Percentiles rank a stretch among this genome's conserved stretches.
These are phyloP conservation scores for Phytophthora sp. DNA, from an alignment of 352 stramenopile species.

Conservation along the genomic window DNA sequence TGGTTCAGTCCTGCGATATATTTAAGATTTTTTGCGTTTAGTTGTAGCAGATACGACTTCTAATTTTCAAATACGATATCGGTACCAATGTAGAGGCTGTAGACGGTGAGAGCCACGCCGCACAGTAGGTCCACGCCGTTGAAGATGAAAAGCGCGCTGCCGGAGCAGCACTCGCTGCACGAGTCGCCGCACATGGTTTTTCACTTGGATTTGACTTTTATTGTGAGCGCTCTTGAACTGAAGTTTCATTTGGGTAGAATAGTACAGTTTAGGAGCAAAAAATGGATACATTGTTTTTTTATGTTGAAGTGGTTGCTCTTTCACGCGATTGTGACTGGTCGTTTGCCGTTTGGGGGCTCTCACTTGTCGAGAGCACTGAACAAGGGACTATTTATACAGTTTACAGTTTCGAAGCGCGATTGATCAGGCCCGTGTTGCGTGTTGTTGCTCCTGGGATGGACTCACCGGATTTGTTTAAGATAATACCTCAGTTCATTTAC, in stretches of 20 bases:
- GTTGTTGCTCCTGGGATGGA: neutral
- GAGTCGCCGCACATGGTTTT: slow-evolving; percentile 42
- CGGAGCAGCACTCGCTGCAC: slow-evolving; percentile 56
- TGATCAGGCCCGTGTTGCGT: neutral
- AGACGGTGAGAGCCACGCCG: slow-evolving; percentile 60
- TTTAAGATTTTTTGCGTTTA: too few species aligned
- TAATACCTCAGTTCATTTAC: too few species aligned
- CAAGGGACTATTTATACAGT: slow-evolving; percentile 1
- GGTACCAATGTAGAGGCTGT: slow-evolving; percentile 66
- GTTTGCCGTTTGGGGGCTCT: too few species aligned
- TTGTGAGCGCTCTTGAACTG: neutral
- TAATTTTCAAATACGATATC: too few species aligned
- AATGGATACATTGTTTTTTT: slow-evolving; percentile 13
- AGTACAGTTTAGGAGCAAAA: slow-evolving; percentile 5
- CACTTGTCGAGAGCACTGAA: too few species aligned
- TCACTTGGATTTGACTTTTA: neutral
- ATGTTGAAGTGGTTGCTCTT: slow-evolving; percentile 13
- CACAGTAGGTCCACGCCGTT: slow-evolving; percentile 74
- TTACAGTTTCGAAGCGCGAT: slow-evolving; percentile 11
- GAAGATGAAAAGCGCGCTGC: slow-evolving; percentile 72
- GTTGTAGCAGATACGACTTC: too few species aligned
- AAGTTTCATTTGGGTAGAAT: neutral
- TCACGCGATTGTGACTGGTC: too few species aligned
- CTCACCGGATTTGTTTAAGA: too few species aligned
- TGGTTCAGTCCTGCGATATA: slow-evolving; percentile 53